A percentile compares a stretch with the other conserved stretches of the same genome.
Conservation (phyloP, 768 basidiomycete species). For the Tubosaeta sp. region DNA sequence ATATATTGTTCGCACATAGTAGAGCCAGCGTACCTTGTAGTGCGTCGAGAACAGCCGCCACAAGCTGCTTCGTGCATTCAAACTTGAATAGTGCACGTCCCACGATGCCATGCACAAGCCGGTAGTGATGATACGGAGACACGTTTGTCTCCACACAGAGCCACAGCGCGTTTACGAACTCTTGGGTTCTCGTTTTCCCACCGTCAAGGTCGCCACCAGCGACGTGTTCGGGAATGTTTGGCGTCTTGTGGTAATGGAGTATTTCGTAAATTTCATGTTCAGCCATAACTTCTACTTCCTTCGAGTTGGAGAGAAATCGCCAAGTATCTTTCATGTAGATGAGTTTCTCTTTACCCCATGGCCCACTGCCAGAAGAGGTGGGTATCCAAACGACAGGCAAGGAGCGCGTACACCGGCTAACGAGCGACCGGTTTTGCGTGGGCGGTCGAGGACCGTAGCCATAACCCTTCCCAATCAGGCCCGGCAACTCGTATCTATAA, state of each 20-base stretch:
- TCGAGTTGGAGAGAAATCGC: not conserved
- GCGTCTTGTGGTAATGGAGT: not conserved
- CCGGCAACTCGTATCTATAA: not conserved
- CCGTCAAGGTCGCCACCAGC: not conserved
- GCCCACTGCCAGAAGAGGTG: too few species aligned
- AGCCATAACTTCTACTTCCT: not conserved
- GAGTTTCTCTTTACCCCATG: not conserved
- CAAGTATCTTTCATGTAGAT: conserved; percentile 8
- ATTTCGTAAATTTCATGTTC: conserved; percentile 2
- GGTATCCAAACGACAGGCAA: not conserved
- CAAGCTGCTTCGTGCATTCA: not conserved
- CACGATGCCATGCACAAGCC: not conserved
- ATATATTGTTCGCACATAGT: too few species aligned
- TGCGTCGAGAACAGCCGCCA: not conserved
- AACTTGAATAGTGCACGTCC: not conserved
- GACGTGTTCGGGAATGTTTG: not conserved
- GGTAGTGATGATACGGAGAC: not conserved
- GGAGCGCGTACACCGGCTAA: not conserved
- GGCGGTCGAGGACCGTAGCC: not conserved
- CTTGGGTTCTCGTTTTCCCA: too few species aligned
- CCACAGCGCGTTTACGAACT: not conserved
- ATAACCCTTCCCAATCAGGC: not conserved
- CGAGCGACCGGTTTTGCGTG: not conserved
- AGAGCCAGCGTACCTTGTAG: not conserved
- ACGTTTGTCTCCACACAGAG: not conserved